A percentile compares a stretch with the other conserved stretches of the same genome.
phyloP scores from a whole-genome alignment of 2,329 filamentous ascomycete species.

The Aspergillus awamori region DNA sequence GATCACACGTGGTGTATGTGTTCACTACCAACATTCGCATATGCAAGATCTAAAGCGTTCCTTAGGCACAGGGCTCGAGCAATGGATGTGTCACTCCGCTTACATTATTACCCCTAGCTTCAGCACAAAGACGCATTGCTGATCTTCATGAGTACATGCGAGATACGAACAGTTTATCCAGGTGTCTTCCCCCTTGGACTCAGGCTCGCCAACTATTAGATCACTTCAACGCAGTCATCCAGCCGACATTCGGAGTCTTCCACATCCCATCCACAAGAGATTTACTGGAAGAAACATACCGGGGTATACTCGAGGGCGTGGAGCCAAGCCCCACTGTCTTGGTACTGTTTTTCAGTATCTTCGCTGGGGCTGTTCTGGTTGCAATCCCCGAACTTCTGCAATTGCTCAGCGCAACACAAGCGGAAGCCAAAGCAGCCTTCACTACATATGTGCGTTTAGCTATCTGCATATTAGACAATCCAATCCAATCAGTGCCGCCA shows the following conservation, averaged over 20 bases:
- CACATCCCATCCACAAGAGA: conserved; percentile 2
- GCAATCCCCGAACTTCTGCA: neutral
- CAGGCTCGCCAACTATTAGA: conserved; percentile 7
- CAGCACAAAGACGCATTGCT: neutral
- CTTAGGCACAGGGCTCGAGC: neutral
- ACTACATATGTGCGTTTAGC: conserved; percentile 2
- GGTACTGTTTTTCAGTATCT: conserved; percentile 7
- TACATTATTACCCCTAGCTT: neutral
- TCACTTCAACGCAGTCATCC: conserved; percentile 8
- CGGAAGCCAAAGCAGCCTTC: neutral
- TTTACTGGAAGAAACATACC: conserved; percentile 7
- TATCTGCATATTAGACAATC: conserved; percentile 7
- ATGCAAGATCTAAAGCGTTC: neutral
- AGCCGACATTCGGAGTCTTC: conserved; percentile 8
- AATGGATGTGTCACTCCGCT: neutral
- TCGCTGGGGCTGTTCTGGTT: conserved; percentile 5
- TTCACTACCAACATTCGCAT: no score
- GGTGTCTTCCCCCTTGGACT: conserved; percentile 1
- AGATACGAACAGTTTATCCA: neutral
- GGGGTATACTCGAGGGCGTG: neutral
- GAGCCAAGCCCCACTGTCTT: neutral
- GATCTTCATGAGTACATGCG: neutral
- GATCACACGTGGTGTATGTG: neutral
- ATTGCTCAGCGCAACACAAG: neutral
- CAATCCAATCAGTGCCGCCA: neutral